Conservation (phyloP, 129 eudicot genomes). For the Lactuca sativa region DNA sequence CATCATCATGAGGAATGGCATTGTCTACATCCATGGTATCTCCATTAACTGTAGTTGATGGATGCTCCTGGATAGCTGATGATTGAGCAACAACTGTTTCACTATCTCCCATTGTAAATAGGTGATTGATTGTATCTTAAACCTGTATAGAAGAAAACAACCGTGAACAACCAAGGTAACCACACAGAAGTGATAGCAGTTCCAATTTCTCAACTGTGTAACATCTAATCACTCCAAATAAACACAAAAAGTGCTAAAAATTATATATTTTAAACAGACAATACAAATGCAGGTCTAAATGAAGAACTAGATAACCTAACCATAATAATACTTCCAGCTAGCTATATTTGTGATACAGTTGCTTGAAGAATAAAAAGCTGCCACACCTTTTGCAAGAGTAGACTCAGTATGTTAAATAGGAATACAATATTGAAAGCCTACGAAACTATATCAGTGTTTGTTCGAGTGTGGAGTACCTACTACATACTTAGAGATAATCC, state of each 20-base stretch:
- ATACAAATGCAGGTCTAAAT: conserved; percentile 7
- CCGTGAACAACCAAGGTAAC: conserved; percentile 13
- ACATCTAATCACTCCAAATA: neutral
- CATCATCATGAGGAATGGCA: conserved; percentile 21
- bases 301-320: neutral
- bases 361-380: neutral
- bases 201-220: neutral
- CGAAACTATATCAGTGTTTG: conserved; percentile 1
- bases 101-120: conserved; percentile 56
- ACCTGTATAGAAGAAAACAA: conserved; percentile 19
- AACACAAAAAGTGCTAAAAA: neutral
- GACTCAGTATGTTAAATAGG: neutral
- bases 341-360: neutral
- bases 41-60: conserved; percentile 5
- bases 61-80: conserved; percentile 35
- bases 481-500: neutral
- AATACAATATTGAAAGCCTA: too few relatives aligned
- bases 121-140: conserved; percentile 4
- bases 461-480: neutral
- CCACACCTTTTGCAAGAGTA: conserved; percentile 6
- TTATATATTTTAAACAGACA: neutral
- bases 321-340: neutral
- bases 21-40: conserved; percentile 23
- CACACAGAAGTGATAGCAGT: neutral
- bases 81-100: conserved; percentile 63